phyloP scores from a whole-genome alignment of 2,329 filamentous ascomycete species.

The Colletotrichum spinosum region DNA sequence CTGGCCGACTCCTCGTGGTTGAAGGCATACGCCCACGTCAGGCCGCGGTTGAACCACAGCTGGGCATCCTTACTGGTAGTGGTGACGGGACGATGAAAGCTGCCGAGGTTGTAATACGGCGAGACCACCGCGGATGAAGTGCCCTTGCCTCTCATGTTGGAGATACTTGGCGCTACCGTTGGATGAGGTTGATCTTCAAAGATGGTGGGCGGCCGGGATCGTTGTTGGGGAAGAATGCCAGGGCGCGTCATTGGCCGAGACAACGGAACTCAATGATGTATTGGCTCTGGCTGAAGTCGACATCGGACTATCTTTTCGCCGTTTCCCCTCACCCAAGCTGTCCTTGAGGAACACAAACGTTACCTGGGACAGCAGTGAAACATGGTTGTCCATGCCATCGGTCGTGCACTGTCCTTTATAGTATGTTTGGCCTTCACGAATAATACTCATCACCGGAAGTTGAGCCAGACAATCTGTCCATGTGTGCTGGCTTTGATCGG shows the following conservation, averaged over 20 bases:
- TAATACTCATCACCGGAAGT: no score
- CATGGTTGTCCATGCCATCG: no score
- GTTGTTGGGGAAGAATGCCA: conserved; percentile 19
- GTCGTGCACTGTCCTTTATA: no score
- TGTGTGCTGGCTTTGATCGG: no score
- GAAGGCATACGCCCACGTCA: conserved; percentile 82
- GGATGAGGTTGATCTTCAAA: conserved; percentile 9
- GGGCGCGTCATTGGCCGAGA: conserved; percentile 28
- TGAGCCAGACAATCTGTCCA: no score
- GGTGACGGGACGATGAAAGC: conserved; percentile 65
- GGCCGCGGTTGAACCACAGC: conserved; percentile 77
- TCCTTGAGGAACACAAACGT: no score
- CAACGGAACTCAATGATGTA: conserved; percentile 24
- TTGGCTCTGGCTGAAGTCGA: conserved; percentile 5
- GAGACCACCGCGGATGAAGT: conserved; percentile 22
- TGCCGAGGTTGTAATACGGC: conserved; percentile 70
- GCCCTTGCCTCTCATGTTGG: conserved; percentile 34
- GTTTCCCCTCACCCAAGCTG: not conserved
- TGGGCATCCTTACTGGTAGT: conserved; percentile 65
- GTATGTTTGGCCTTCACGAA: no score
- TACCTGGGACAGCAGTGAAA: no score
- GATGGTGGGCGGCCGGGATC: conserved; percentile 3
- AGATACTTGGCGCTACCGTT: conserved; percentile 2
- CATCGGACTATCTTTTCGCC: conserved; percentile 34
- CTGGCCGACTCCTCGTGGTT: conserved; percentile 78